phyloP scores from a whole-genome alignment of 2,329 filamentous ascomycete species.

The Trichophyton mentagrophytes region DNA sequence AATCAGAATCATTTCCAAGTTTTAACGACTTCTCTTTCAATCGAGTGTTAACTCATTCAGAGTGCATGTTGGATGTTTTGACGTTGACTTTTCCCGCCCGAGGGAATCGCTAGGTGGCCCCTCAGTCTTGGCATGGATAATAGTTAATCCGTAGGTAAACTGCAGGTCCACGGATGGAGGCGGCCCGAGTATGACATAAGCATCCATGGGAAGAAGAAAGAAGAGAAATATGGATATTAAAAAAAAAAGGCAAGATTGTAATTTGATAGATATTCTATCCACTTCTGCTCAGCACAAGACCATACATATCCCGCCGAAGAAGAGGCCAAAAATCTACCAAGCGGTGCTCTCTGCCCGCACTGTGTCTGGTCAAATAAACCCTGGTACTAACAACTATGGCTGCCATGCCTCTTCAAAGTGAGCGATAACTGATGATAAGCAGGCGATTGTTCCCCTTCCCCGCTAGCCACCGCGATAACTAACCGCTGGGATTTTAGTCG shows the following conservation, averaged over 20 bases:
- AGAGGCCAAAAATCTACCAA: not conserved
- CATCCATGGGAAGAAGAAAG: not conserved
- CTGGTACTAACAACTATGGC: too few species aligned
- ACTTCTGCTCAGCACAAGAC: too few species aligned
- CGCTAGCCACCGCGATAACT: not conserved
- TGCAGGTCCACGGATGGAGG: too few species aligned
- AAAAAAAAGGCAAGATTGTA: not conserved
- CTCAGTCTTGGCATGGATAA: not conserved
- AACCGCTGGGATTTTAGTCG: conserved; percentile 6
- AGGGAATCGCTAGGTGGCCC: not conserved
- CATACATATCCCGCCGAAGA: too few species aligned
- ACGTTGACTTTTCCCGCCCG: not conserved
- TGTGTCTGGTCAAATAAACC: not conserved
- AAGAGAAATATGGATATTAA: not conserved
- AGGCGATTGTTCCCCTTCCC: not conserved
- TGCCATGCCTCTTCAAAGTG: not conserved
- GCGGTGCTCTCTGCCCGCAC: not conserved
- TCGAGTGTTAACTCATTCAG: not conserved
- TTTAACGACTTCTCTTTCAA: not conserved
- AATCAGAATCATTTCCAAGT: not conserved
- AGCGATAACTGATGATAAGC: not conserved
- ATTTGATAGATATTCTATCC: too few species aligned
- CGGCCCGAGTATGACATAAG: too few species aligned
- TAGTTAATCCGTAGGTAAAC: not conserved
- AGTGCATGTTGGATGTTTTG: not conserved